Evolutionary conservation across 1,284 basidiomycete genomes (phyloP), one percentile per base, ranked within the genome.

Genomic region (Agroathelia rolfsii): DNA sequence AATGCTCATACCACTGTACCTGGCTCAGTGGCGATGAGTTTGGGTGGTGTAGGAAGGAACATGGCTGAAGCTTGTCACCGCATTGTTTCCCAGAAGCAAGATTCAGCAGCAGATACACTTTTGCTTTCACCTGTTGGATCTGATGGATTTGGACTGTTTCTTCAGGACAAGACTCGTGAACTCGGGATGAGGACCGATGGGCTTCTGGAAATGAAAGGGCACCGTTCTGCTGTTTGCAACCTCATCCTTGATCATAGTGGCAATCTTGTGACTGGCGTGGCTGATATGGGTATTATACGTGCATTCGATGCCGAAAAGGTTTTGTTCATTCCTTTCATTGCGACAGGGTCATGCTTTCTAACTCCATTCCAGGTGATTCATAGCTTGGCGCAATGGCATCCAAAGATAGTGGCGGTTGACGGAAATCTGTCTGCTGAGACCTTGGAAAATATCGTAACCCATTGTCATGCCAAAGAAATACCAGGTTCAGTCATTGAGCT

Each of bases 41-140:
- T 88, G 0, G 95, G 95, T 2, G 95, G 95, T 9, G 95, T 99
- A 3, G 92, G 75, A 0, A 75, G 93, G 15, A 99, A 99, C 52
- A 76, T 98, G 28, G 88, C 93, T 1, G 88, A 95, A 51, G 87
- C 90, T 1, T 72, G 89, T 2, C 74, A 84, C 45, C 69, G 81
- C 14, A 50, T 80, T 6, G 49, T 55, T 11, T 56, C 63, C 19
- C 51, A 50, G 27, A 53, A 57, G 15, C 44, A 56, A 15, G 46
- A 46, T 8, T 37, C 52, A 10, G 52, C 62, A 12, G 25, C 43
- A 10, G 35, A 46, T 2, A 62, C 67, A 0, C 42, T 79, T 5
- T 58, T 87, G 25, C 53, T 87, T 2, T 71, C 82, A 7, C 70
- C 74, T 5, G 53, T 81, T 13, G 82, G 77, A 0, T 48, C 66